These are phyloP conservation scores for Phytophthora capsici DNA, from an alignment of 352 stramenopile species.

Conservation along the genomic window DNA sequence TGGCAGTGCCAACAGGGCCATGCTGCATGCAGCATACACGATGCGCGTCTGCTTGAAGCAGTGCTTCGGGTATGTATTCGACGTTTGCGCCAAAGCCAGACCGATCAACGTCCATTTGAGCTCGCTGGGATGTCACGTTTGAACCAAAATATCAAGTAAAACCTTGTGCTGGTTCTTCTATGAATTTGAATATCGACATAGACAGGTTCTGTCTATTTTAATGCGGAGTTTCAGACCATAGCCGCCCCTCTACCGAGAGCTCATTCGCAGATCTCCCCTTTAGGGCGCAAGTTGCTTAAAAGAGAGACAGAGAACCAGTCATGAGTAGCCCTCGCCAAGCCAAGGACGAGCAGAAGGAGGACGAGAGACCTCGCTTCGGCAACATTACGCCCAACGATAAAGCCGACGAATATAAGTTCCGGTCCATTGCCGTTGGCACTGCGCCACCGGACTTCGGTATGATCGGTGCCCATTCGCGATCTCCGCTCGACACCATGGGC, in stretches of 20 bases:
- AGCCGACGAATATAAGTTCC: constrained; percentile 52
- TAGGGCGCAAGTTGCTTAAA: constrained; percentile 9
- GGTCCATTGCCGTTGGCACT: constrained; percentile 61
- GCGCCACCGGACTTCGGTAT: constrained; percentile 50
- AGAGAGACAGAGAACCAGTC: constrained; percentile 2
- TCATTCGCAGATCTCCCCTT: constrained; percentile 39
- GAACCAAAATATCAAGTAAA: no score
- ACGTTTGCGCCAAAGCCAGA: no score
- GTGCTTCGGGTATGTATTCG: no score
- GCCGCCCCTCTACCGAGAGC: constrained; percentile 20
- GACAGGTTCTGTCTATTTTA: no score
- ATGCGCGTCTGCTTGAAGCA: no score
- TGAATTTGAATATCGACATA: no score
- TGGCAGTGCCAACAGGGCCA: no score
- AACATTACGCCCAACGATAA: constrained; percentile 54
- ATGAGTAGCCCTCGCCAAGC: constrained; percentile 43
- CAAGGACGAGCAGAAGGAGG: constrained; percentile 53
- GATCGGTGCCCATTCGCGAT: constrained; percentile 34
- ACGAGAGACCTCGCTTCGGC: constrained; percentile 74
- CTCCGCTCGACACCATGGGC: constrained; percentile 37
- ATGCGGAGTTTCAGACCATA: background rate
- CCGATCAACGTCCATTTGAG: no score
- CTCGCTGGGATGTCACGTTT: no score
- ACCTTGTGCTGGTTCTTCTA: no score
- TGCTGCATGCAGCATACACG: no score